Conservation (phyloP, 2,329 filamentous ascomycete species). For the Ophiostoma ulmi region DNA sequence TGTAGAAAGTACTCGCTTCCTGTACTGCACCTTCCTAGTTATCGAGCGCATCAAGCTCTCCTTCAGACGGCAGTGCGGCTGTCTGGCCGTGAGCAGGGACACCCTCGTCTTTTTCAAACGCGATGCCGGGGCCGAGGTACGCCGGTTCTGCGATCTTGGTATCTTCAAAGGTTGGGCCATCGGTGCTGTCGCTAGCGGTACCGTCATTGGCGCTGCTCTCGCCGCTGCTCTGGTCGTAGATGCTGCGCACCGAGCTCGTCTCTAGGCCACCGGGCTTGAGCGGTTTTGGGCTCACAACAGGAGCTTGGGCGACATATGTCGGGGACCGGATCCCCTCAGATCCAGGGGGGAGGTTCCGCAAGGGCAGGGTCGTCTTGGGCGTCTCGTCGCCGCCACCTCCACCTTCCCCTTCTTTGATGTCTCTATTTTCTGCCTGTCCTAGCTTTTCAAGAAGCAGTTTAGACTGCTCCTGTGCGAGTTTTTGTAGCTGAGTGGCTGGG, state of each 20-base stretch:
- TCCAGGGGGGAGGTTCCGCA: neutral
- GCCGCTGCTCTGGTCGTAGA: constrained; percentile 26
- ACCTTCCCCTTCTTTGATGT: constrained; percentile 19
- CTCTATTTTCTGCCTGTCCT: constrained; percentile 32
- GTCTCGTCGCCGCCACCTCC: constrained; percentile 31
- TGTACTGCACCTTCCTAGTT: constrained; percentile 30
- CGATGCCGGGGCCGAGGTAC: constrained; percentile 46
- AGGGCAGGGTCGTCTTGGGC: constrained; percentile 46
- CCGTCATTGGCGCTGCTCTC: constrained; percentile 24
- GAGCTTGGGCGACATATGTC: constrained; percentile 41
- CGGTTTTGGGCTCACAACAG: constrained; percentile 37
- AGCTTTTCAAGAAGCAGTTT: constrained; percentile 55
- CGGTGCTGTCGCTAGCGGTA: constrained; percentile 14
- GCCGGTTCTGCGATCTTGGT: constrained; percentile 40
- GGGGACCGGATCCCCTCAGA: constrained; percentile 45
- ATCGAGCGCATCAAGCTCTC: constrained; percentile 41
- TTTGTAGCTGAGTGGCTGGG: constrained; percentile 63
- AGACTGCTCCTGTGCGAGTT: constrained; percentile 62
- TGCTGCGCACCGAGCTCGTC: constrained; percentile 30
- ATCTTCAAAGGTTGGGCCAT: neutral
- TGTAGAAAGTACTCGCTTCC: neutral
- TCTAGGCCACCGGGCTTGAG: constrained; percentile 32
- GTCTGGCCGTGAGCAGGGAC: constrained; percentile 35
- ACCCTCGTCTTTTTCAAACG: constrained; percentile 50
- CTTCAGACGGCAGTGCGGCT: constrained; percentile 38